These are phyloP conservation scores for Sphaerulina vaccinii DNA, from an alignment of 2,329 filamentous ascomycete species.

Conservation along the genomic window DNA sequence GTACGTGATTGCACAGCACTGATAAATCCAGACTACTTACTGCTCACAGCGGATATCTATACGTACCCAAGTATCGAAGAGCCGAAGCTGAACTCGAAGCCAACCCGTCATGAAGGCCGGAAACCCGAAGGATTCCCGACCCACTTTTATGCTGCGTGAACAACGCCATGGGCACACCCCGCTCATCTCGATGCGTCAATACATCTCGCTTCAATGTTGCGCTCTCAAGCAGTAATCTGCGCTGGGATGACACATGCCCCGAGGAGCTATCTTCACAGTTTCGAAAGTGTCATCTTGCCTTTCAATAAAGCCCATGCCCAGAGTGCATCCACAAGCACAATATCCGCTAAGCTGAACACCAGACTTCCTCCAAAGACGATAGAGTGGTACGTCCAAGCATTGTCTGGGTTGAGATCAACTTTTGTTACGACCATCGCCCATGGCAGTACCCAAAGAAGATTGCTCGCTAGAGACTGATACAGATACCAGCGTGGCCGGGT, in stretches of 20 bases:
- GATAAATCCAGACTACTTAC: too few species aligned
- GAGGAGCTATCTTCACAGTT: too few species aligned
- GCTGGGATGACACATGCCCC: too few species aligned
- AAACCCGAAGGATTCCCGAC: conserved; percentile 7
- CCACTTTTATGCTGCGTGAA: too few species aligned
- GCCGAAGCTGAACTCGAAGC: background rate
- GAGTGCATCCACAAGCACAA: conserved; percentile 50
- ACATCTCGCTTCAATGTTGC: too few species aligned
- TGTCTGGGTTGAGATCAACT: conserved; percentile 47
- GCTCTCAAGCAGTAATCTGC: too few species aligned
- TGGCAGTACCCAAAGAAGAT: conserved; percentile 66
- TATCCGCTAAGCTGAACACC: conserved; percentile 63
- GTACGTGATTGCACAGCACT: too few species aligned
- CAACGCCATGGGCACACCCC: too few species aligned
- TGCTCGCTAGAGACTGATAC: conserved; percentile 64
- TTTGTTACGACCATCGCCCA: conserved; percentile 65
- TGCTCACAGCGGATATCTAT: background rate
- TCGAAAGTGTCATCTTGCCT: conserved; percentile 40
- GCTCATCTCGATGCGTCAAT: too few species aligned
- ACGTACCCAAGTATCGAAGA: background rate
- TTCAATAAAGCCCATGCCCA: conserved; percentile 55
- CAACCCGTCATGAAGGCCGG: background rate
- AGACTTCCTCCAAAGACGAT: conserved; percentile 67
- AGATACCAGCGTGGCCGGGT: conserved; percentile 67
- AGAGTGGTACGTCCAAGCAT: conserved; percentile 67